Evolutionary conservation across 257 asterid species (phyloP).

Genomic region (Capsicum chinense): DNA sequence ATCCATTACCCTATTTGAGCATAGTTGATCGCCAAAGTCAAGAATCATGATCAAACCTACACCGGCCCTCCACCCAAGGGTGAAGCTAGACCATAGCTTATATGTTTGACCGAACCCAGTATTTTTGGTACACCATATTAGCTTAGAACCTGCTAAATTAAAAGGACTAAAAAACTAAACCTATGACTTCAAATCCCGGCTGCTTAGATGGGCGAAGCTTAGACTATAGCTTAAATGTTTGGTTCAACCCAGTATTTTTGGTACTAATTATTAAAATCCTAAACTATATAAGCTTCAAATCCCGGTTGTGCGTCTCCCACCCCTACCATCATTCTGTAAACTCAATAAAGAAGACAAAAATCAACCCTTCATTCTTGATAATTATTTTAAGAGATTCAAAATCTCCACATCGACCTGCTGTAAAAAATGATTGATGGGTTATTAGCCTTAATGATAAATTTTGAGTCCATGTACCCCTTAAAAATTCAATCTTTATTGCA

Average conservation of each 20-base stretch:
- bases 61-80: too few species aligned
- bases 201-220: too few species aligned
- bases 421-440: constrained; percentile 86
- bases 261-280: background rate
- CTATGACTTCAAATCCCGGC: background rate
- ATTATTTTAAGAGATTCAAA: constrained; percentile 58
- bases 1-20: background rate
- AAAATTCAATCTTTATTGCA: background rate
- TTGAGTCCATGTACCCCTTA: constrained; percentile 63
- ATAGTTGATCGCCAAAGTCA: too few species aligned
- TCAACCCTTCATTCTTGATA: constrained; percentile 63
- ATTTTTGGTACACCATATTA: too few species aligned
- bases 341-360: constrained; percentile 60
- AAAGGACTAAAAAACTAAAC: background rate
- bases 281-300: background rate
- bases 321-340: constrained; percentile 59
- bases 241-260: too few species aligned
- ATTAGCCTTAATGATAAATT: constrained; percentile 64
- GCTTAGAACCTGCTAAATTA: background rate
- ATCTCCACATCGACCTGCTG: constrained; percentile 78
- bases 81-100: too few species aligned
- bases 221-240: too few species aligned
- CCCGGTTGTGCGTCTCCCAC: background rate
- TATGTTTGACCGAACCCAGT: too few species aligned
- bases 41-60: too few species aligned